These are phyloP conservation scores for Yamadazyma buinensis DNA, from an alignment of 1,139 yeast species.

Conservation along the genomic window DNA sequence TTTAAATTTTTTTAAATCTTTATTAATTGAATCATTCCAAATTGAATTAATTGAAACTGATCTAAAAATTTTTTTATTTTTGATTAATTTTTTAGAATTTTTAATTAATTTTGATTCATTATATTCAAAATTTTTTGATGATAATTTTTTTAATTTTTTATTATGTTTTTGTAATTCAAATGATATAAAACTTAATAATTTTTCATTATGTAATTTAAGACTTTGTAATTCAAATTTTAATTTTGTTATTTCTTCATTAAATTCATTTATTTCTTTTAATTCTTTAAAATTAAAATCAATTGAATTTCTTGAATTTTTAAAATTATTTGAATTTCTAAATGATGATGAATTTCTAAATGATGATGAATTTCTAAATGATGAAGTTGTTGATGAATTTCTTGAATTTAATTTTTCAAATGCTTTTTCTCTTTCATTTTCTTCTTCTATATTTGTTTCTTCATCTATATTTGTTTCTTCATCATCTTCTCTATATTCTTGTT, in stretches of 20 bases:
- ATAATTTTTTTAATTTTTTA: slow-evolving; percentile 38
- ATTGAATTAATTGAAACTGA: slow-evolving; percentile 44
- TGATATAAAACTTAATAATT: slow-evolving; percentile 54
- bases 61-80: slow-evolving; percentile 43
- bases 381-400: slow-evolving; percentile 1
- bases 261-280: slow-evolving; percentile 5
- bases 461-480: not conserved
- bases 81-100: slow-evolving; percentile 38
- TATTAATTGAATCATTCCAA: slow-evolving; percentile 26
- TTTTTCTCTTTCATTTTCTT: slow-evolving; percentile 7
- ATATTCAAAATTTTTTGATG: slow-evolving; percentile 42
- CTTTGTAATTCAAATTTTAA: slow-evolving; percentile 54
- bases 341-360: not conserved
- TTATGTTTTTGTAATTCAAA: slow-evolving; percentile 52
- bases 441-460: slow-evolving; percentile 10
- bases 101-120: slow-evolving; percentile 54
- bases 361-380: not conserved
- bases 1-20: slow-evolving; percentile 28
- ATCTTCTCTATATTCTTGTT: slow-evolving; percentile 2
- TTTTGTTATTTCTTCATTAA: slow-evolving; percentile 42
- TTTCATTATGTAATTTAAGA: slow-evolving; percentile 52
- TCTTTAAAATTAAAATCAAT: slow-evolving; percentile 1
- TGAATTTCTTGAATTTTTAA: not conserved
- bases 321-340: not conserved
- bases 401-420: slow-evolving; percentile 7